These are phyloP conservation scores for Ganoderma boninense DNA, from an alignment of 1,284 basidiomycete genomes.

Conservation along the genomic window DNA sequence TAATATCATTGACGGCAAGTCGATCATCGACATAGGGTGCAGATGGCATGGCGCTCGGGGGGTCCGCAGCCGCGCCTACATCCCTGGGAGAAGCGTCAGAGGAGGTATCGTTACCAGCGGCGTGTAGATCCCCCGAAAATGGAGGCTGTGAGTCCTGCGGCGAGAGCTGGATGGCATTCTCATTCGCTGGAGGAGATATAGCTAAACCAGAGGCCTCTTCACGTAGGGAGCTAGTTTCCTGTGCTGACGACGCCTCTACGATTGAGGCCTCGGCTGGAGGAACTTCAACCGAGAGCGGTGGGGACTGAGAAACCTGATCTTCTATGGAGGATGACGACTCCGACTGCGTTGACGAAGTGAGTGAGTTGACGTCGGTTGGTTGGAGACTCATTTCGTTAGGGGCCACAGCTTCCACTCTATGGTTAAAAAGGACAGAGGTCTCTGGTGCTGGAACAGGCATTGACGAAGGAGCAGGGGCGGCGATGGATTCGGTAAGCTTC, in stretches of 20 bases:
- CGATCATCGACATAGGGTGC: background rate
- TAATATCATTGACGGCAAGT: background rate
- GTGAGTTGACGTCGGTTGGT: background rate
- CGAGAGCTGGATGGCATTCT: background rate
- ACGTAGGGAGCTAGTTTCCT: background rate
- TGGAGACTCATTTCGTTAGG: background rate
- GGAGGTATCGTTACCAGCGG: background rate
- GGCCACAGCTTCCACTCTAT: background rate
- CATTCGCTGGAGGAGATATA: background rate
- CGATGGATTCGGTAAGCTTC: background rate
- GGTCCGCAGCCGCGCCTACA: background rate
- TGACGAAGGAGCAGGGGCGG: background rate
- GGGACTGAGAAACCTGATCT: background rate
- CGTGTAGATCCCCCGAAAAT: background rate
- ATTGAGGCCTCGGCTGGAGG: no score
- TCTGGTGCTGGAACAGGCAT: background rate
- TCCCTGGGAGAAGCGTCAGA: background rate
- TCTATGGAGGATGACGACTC: background rate
- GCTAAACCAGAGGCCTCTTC: background rate
- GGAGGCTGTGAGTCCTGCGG: background rate
- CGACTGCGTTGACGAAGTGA: background rate
- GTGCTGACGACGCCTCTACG: no score
- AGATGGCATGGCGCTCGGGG: background rate
- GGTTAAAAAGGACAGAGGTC: background rate
- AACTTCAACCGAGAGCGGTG: background rate